Conservation (phyloP, 768 basidiomycete species). For the Lyophyllum decastes region DNA sequence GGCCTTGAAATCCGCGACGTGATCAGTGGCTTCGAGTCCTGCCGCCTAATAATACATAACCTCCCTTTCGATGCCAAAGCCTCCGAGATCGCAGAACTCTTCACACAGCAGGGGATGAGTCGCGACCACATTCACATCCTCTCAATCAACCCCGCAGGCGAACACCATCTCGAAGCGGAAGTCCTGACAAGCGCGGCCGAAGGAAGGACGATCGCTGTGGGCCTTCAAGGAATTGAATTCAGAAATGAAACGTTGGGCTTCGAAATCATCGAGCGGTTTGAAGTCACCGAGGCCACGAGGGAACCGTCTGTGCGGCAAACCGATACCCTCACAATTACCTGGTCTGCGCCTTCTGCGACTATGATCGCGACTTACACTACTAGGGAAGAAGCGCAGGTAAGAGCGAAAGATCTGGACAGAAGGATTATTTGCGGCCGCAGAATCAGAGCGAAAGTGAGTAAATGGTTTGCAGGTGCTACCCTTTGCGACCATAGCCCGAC, state of each 20-base stretch:
- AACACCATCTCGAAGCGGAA: conserved; percentile 37
- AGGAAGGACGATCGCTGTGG: conserved; percentile 40
- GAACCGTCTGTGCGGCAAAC: conserved; percentile 28
- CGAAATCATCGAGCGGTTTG: conserved; percentile 42
- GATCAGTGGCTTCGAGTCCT: conserved; percentile 54
- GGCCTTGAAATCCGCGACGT: conserved; percentile 46
- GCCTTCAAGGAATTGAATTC: conserved; percentile 52
- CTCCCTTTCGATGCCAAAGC: conserved; percentile 41
- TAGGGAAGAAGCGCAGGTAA: conserved; percentile 30
- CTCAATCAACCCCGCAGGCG: conserved; percentile 26
- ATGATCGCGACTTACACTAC: conserved; percentile 44
- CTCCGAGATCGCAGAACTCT: conserved; percentile 42
- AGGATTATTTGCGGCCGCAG: conserved; percentile 37
- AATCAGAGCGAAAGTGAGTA: conserved; percentile 48
- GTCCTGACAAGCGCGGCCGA: conserved; percentile 43
- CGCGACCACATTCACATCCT: conserved; percentile 32
- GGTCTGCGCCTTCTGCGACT: conserved; percentile 47
- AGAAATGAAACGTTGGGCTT: conserved; percentile 41
- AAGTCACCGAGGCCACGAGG: conserved; percentile 37
- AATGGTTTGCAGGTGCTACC: conserved; percentile 31
- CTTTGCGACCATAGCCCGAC: conserved; percentile 25
- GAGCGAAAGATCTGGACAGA: conserved; percentile 38
- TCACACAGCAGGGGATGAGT: conserved; percentile 46
- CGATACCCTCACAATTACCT: conserved; percentile 49
- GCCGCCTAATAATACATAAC: conserved; percentile 45